Conservation (phyloP, 257 asterid genomes). For the Jacaranda mimosifolia region DNA sequence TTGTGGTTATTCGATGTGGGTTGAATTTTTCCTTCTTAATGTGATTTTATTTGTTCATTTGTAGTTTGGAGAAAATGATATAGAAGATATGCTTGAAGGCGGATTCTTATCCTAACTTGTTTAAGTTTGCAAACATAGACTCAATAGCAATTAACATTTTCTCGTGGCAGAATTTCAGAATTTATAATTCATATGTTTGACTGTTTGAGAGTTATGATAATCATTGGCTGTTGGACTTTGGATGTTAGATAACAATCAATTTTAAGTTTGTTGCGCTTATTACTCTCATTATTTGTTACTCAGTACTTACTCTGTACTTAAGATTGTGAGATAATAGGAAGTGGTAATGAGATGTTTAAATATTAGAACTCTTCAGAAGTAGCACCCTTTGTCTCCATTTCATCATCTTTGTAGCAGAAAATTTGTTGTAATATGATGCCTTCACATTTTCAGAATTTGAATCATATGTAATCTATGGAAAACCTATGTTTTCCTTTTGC, state of each 20-base stretch:
- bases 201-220: background rate
- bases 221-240: background rate
- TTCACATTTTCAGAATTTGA: background rate
- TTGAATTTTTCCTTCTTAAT: background rate
- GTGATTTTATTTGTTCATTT: background rate
- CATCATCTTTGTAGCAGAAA: background rate
- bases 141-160: background rate
- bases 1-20: constrained; percentile 4
- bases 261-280: background rate
- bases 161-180: background rate
- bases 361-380: background rate
- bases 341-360: background rate
- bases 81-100: background rate
- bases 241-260: background rate
- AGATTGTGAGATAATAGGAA: background rate
- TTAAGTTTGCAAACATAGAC: background rate
- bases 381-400: background rate
- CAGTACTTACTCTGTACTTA: background rate
- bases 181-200: background rate
- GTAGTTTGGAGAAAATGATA: constrained; percentile 4
- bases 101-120: no score
- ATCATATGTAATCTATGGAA: background rate
- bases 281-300: background rate
- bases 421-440: background rate
- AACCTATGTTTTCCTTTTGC: constrained; percentile 4